phyloP scores from a whole-genome alignment of 441 rosid genomes.

The Corymbia calophylla region DNA sequence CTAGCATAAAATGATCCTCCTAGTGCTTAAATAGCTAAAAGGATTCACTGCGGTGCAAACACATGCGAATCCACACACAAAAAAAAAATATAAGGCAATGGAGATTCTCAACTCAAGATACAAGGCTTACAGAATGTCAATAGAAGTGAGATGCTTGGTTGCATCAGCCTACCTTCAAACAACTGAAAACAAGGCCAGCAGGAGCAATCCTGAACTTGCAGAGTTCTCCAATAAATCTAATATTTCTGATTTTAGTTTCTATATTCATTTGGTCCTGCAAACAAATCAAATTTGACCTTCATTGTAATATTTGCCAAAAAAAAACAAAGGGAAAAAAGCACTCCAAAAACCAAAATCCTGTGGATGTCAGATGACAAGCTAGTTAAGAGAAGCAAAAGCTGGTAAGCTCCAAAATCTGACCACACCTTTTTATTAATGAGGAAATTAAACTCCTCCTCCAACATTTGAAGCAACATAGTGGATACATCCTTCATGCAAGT shows the following conservation, averaged over 20 bases:
- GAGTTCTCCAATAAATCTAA: conserved; percentile 96
- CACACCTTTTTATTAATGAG: conserved; percentile 92
- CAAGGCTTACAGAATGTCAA: background rate
- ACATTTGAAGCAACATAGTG: conserved; percentile 80
- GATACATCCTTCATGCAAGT: conserved; percentile 96
- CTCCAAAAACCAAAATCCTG: background rate
- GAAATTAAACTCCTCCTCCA: conserved; percentile 98
- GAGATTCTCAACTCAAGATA: background rate
- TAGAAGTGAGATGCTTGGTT: background rate
- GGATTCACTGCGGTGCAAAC: background rate
- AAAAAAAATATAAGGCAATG: background rate
- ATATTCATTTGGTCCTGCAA: conserved; percentile 99
- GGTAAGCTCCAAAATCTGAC: background rate
- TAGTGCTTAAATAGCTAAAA: background rate
- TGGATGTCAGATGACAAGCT: background rate
- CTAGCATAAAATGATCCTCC: background rate
- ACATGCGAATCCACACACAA: background rate
- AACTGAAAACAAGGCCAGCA: conserved; percentile 80
- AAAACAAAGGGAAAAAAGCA: background rate
- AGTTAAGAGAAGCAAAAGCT: background rate
- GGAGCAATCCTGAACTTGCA: conserved; percentile 94
- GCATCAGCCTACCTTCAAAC: conserved; percentile 72
- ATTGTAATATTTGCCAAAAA: background rate
- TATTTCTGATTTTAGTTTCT: conserved; percentile 96
- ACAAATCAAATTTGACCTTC: conserved; percentile 9